Evolutionary conservation across 164 flowering plant species (phyloP).

Genomic region (Platanus orientalis): DNA sequence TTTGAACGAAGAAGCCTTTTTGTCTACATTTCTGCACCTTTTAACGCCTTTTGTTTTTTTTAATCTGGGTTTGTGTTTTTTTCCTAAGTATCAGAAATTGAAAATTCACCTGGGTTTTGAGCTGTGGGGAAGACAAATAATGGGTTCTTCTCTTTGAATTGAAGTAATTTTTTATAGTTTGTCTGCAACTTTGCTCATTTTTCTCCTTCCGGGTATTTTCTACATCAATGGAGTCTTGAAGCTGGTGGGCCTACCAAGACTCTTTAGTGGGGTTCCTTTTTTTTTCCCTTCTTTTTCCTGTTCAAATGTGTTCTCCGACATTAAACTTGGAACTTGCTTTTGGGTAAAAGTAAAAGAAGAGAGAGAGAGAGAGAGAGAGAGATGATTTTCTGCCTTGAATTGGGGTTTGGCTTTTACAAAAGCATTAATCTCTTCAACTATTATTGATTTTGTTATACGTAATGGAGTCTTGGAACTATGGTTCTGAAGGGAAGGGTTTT

Average conservation of each 20-base stretch:
- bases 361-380: too few species aligned
- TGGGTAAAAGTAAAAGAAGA: background rate
- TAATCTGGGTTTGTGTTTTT: background rate
- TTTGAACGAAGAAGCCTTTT: too few species aligned
- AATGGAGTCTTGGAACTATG: conserved; percentile 61
- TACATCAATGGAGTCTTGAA: background rate
- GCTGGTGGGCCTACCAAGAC: background rate
- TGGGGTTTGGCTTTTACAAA: conserved; percentile 1
- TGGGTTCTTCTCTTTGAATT: background rate
- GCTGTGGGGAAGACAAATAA: background rate
- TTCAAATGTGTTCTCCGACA: background rate
- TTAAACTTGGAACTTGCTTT: background rate
- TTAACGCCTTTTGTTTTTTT: background rate
- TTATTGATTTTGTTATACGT: background rate
- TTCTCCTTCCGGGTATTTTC: too few species aligned
- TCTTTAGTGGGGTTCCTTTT: conserved; percentile 1
- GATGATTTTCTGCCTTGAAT: conserved; percentile 6
- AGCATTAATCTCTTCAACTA: background rate
- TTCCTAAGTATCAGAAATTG: background rate
- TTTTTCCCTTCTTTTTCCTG: background rate
- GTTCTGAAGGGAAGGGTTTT: conserved; percentile 37
- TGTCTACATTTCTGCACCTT: background rate
- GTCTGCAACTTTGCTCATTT: background rate
- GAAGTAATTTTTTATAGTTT: background rate
- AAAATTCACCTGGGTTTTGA: background rate